Conservation (phyloP, 495 filamentous ascomycete genomes). For the Parachaetomium inaequale region DNA sequence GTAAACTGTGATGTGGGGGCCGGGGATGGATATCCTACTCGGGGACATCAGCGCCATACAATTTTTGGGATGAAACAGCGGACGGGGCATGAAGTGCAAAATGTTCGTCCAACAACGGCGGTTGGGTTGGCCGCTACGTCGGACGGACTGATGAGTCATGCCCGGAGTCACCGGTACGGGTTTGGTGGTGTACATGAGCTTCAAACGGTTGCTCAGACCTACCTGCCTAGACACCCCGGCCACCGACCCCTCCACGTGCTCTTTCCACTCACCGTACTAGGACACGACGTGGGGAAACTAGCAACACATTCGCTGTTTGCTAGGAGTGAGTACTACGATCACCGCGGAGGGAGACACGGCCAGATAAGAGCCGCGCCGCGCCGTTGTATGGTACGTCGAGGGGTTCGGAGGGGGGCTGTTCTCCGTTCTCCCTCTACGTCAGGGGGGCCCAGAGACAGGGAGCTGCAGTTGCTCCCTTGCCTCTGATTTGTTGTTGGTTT, state of each 20-base stretch:
- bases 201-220: neutral
- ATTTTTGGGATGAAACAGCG: no score
- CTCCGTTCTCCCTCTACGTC: no score
- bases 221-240: no score
- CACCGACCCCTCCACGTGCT: neutral
- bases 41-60: no score
- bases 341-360: neutral
- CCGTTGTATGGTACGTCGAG: neutral
- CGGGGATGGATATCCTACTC: neutral
- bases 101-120: no score
- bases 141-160: neutral
- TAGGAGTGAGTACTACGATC: neutral
- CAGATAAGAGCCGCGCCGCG: neutral
- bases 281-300: neutral
- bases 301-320: no score
- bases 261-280: neutral
- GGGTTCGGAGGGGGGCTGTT: neutral
- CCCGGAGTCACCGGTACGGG: neutral
- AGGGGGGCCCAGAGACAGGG: no score
- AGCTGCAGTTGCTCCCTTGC: neutral
- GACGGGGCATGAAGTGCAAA: no score
- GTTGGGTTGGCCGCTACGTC: neutral
- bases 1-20: slow-evolving; percentile 18
- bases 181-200: neutral
- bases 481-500: neutral